Base-by-base conservation (phyloP, 352 stramenopile genomes). In the Globisporangium parvum region DNA sequence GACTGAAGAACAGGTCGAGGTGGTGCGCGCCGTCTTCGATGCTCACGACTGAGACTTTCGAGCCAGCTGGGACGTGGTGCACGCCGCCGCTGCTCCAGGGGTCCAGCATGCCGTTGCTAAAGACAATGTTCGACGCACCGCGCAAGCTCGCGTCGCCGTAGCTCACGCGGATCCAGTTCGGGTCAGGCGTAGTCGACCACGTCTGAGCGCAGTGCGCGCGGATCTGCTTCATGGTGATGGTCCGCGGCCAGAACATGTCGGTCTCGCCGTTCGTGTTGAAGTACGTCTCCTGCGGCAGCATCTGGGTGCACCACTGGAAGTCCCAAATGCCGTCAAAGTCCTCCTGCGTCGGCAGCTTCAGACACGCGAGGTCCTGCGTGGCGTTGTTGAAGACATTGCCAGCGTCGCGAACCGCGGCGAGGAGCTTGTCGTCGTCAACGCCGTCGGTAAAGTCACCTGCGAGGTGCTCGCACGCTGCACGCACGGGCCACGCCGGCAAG, bases 71-170 rank as follows among this genome's bases (percentile, higher is more conserved):
- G 20, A 75, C 65, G 6, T 74, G 52, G 26, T 81, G 76, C 17
- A 98, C 89, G 18, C 93, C 94, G 6, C 79, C 92, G 37, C 82
- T 84, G 62, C 74, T 88, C 95, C 95, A 98, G 6, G 95, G 95
- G 59, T 98, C 95, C 6, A 97, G 65, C 17, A 93, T 65, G 15
- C 95, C 95, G 66, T 98, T 98, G 52, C 87, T 97, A 53, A 98
- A 98, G 17, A 98, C 85, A 54, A 98, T 98, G 58, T 98, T 98
- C 33, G 90, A 97, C 23, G 75, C 77, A 8, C 60, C 71, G 2
- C 71, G 65, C 31, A 95, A 54, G 40, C 70, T 49, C 18, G 60
- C 64, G 48, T 91, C 84, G 28, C 87, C 87, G 55, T 93, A 96
- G 51, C 66, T 80, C 33, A 85, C 71, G 41, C 80, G 81, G 50